These are phyloP conservation scores for Magnolia kwangsiensis DNA, from an alignment of 164 flowering plant genomes.

Conservation along the genomic window DNA sequence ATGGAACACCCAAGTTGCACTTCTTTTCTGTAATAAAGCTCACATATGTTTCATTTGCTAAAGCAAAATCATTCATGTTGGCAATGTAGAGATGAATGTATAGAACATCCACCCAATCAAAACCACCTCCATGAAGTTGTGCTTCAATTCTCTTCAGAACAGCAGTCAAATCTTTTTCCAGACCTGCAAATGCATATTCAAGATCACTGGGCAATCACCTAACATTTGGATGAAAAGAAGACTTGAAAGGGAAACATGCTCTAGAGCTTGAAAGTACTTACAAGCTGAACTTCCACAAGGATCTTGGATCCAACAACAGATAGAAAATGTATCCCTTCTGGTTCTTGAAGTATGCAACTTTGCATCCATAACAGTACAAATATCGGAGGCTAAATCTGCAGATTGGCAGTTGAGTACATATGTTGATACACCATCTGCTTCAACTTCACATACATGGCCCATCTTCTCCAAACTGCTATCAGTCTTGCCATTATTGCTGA, in stretches of 20 bases:
- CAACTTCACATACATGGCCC: conserved; percentile 55
- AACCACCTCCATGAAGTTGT: conserved; percentile 44
- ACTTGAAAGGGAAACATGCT: neutral
- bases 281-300: conserved; percentile 49
- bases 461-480: conserved; percentile 22
- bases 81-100: conserved; percentile 87
- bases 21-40: conserved; percentile 79
- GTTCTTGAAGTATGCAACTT: conserved; percentile 50
- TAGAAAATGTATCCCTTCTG: conserved; percentile 49
- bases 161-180: conserved; percentile 58
- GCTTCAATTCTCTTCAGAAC: conserved; percentile 56
- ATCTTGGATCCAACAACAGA: conserved; percentile 77
- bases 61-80: conserved; percentile 74
- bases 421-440: conserved; percentile 35
- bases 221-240: neutral
- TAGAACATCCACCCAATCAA: conserved; percentile 72
- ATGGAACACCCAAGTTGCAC: conserved; percentile 90
- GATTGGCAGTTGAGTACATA: conserved; percentile 24
- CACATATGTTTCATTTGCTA: conserved; percentile 85
- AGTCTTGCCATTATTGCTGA: conserved; percentile 16
- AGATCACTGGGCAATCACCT: neutral
- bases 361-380: conserved; percentile 18
- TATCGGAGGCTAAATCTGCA: conserved; percentile 22
- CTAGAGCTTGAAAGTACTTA: conserved; percentile 19
- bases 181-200: conserved; percentile 32